Evolutionary conservation across 495 filamentous ascomycete genomes (phyloP), one percentile per base, ranked within the genome.

Genomic region (Choiromyces venosus): DNA sequence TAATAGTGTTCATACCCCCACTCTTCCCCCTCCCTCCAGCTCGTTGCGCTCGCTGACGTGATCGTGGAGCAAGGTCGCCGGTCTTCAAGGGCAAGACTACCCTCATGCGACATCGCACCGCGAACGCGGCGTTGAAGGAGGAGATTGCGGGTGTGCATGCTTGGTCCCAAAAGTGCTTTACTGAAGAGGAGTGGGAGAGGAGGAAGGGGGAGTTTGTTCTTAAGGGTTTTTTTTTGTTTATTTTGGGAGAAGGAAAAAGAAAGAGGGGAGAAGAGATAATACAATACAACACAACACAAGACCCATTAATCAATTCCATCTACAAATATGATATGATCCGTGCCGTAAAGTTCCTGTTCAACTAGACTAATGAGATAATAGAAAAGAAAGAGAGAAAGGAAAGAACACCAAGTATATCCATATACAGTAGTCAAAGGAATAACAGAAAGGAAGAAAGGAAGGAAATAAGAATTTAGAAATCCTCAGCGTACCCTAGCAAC

Each of bases 141-240:
- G 95, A 99, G 85, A 95, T 99, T 82, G 91, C 92, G 6, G 88
- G 89, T 65, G 97, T 99, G 71, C 95, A 99, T 86, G 95, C 95
- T n/a, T 99, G 95, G 95, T 94, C 92, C 72, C 92, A 95, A 36
- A 97, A 94, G 84, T 98, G 96, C 83, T 92, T 91, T 85, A 98
- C 95, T 21, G 93, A 93, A 1, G 94, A 94, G 82, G 93, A 99
- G 85, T 97, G 92, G 90, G 89, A 91, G 85, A 89, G 87, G 82
- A 87, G 90, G 83, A 87, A 87, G 81, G 84, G 78, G 37, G 68
- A 69, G 52, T 61, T 61, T 61, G 12, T 33, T 12, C 52, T 61
- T 61, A 29, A 61, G n/a, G n/a, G n/a, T n/a, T n/a, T n/a, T n/a
- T n/a, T n/a, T n/a, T n/a, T n/a, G n/a, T n/a, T n/a, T n/a, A n/a